Evolutionary conservation across 345 rosid genomes (phyloP).

Genomic region (Eucalyptus urophylla): DNA sequence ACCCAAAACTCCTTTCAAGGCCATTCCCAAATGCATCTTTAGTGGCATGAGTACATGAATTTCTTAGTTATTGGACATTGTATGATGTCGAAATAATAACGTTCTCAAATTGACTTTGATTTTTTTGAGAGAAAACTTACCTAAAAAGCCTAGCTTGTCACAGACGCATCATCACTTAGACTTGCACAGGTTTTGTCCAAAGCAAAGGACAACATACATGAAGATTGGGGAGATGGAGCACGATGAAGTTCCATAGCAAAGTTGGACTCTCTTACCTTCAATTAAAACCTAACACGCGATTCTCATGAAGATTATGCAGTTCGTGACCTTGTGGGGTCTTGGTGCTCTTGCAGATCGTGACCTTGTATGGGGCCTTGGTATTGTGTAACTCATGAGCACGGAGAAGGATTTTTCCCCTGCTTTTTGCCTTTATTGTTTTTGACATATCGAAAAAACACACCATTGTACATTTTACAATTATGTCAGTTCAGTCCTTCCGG

Average conservation of each 20-base stretch:
- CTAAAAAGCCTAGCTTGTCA: not conserved
- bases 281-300: not conserved
- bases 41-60: not conserved
- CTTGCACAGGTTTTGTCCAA: not conserved
- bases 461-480: not conserved
- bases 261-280: not conserved
- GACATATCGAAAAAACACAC: not conserved
- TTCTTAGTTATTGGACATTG: not conserved
- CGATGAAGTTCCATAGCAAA: not conserved
- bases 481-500: fast-evolving
- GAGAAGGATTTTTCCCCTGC: not conserved
- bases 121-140: not conserved
- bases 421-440: not conserved
- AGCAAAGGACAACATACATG: not conserved
- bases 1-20: too few relatives aligned
- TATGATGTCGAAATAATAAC: too few relatives aligned
- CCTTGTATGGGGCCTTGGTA: not conserved
- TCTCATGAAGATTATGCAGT: not conserved
- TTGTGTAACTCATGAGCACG: not conserved
- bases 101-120: not conserved
- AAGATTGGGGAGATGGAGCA: not conserved
- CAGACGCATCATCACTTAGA: not conserved
- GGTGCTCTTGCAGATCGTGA: not conserved
- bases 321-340: not conserved
- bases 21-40: too few relatives aligned